These are phyloP conservation scores for Vigna nakashimae DNA, from an alignment of 306 rosid genomes.

Conservation along the genomic window DNA sequence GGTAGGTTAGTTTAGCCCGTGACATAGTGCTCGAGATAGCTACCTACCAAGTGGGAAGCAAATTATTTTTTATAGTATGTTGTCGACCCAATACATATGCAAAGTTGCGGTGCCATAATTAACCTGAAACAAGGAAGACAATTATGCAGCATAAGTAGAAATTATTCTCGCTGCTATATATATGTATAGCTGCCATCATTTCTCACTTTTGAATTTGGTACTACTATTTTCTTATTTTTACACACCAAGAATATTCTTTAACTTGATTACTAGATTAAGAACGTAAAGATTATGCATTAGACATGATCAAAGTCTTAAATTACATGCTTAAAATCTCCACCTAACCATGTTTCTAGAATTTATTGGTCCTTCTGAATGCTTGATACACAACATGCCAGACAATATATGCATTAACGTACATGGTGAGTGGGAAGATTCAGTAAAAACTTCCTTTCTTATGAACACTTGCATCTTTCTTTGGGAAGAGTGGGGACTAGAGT, in stretches of 20 bases:
- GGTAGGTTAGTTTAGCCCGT: neutral
- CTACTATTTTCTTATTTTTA: neutral
- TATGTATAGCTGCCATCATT: neutral
- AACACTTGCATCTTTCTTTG: neutral
- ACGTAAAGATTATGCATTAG: too few species aligned
- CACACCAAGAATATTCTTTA: too few species aligned
- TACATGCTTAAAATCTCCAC: too few species aligned
- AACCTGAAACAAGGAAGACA: neutral
- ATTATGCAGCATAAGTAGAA: neutral
- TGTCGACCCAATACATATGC: neutral
- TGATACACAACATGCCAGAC: neutral
- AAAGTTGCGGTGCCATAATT: conserved; percentile 10
- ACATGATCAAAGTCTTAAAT: too few species aligned
- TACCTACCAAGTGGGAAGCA: conserved; percentile 25
- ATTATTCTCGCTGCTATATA: neutral
- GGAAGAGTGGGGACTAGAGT: neutral
- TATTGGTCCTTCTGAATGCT: neutral
- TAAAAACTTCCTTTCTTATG: too few species aligned
- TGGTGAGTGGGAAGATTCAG: neutral
- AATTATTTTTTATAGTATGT: neutral
- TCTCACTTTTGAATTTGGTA: neutral
- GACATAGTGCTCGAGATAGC: conserved; percentile 14
- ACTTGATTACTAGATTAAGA: too few species aligned
- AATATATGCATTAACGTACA: neutral
- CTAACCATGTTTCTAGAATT: too few species aligned